Evolutionary conservation across 495 filamentous ascomycete species (phyloP).

Genomic region (Xylaria acuta): DNA sequence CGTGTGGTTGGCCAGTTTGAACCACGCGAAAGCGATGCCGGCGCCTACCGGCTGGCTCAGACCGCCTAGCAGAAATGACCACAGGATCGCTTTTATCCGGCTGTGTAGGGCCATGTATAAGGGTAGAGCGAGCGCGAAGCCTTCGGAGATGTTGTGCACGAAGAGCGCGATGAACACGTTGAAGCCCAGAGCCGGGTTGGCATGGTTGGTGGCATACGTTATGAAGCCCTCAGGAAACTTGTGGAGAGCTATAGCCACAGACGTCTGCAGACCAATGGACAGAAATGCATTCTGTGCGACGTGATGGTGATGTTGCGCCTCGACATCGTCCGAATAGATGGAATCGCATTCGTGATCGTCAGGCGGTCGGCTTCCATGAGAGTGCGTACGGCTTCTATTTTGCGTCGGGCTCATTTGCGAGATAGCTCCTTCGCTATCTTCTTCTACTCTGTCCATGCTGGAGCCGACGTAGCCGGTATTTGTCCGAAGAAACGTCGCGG

Average conservation of each 20-base stretch:
- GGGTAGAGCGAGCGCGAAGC: conserved; percentile 91
- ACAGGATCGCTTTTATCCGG: conserved; percentile 79
- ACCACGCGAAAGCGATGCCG: conserved; percentile 82
- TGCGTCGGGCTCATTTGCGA: conserved; percentile 36
- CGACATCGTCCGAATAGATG: conserved; percentile 45
- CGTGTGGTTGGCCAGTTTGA: conserved; percentile 62
- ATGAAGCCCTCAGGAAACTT: conserved; percentile 99
- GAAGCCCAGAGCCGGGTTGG: conserved; percentile 83
- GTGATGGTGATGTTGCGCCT: conserved; percentile 83
- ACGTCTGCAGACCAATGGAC: conserved; percentile 90
- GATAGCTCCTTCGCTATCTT: conserved; percentile 32
- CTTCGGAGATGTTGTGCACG: conserved; percentile 97
- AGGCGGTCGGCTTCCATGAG: conserved; percentile 36
- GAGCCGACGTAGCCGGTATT: conserved; percentile 29
- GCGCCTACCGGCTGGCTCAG: conserved; percentile 87
- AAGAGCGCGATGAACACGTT: conserved; percentile 94
- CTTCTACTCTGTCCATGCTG: conserved; percentile 35
- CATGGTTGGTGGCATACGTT: conserved; percentile 97
- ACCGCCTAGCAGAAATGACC: conserved; percentile 83
- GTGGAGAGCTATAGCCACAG: conserved; percentile 91
- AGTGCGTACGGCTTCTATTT: conserved; percentile 39
- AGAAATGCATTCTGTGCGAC: conserved; percentile 95
- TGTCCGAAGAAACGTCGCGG: conserved; percentile 37
- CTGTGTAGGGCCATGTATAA: conserved; percentile 85
- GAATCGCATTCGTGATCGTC: conserved; percentile 39